phyloP scores from a whole-genome alignment of 2,329 filamentous ascomycete species.

The Xenoacremonium recifei region DNA sequence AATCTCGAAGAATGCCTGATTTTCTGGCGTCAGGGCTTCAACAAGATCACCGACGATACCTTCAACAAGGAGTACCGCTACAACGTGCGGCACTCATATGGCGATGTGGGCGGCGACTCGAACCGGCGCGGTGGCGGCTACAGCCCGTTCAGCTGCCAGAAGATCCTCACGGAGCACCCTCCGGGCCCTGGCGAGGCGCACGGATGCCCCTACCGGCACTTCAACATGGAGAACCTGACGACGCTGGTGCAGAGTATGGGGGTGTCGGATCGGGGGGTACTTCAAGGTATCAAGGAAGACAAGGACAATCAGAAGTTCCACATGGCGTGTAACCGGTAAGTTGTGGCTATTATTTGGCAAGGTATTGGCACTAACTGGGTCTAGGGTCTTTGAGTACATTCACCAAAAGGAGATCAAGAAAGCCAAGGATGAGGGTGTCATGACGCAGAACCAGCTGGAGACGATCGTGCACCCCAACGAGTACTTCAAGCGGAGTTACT shows the following conservation, averaged over 20 bases:
- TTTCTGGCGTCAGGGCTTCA: constrained; percentile 89
- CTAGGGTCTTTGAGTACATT: constrained; percentile 79
- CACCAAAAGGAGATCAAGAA: constrained; percentile 78
- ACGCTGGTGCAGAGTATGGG: constrained; percentile 74
- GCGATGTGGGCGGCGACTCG: constrained; percentile 89
- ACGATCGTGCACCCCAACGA: constrained; percentile 97
- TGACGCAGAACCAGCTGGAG: constrained; percentile 76
- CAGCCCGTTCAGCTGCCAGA: constrained; percentile 90
- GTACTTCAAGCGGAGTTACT: constrained; percentile 93
- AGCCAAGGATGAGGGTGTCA: constrained; percentile 71
- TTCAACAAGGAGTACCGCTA: constrained; percentile 99
- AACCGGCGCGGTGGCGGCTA: constrained; percentile 87
- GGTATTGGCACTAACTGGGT: too few species aligned
- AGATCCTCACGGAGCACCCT: constrained; percentile 85
- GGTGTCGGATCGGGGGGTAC: constrained; percentile 71
- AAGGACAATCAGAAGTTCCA: constrained; percentile 87
- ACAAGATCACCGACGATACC: constrained; percentile 83
- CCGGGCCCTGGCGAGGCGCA: constrained; percentile 86
- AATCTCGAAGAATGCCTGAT: constrained; percentile 86
- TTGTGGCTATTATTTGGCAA: constrained; percentile 4
- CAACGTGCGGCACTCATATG: constrained; percentile 93
- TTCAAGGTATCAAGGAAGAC: constrained; percentile 83
- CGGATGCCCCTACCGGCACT: constrained; percentile 96
- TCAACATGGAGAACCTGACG: constrained; percentile 82
- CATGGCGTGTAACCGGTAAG: constrained; percentile 87